phyloP scores from a whole-genome alignment of 768 basidiomycete species.

The Cyathus striatus region DNA sequence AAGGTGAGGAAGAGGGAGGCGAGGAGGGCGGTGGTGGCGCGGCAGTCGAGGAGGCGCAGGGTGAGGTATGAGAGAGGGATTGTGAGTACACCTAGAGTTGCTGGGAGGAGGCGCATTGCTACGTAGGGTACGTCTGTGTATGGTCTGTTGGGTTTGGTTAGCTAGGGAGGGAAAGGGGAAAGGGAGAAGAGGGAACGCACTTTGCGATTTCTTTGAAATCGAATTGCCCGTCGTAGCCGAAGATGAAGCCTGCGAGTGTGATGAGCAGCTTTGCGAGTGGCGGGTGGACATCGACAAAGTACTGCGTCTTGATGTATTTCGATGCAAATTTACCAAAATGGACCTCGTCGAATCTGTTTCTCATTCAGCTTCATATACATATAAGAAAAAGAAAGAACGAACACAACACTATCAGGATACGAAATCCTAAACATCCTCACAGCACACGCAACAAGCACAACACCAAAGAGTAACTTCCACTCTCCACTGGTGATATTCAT shows the following conservation, averaged over 20 bases:
- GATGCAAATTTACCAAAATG: slow-evolving; percentile 97
- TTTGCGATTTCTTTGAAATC: slow-evolving; percentile 98
- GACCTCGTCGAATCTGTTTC: slow-evolving; percentile 88
- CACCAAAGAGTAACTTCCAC: slow-evolving; percentile 63
- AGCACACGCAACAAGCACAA: slow-evolving; percentile 66
- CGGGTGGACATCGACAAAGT: slow-evolving; percentile 95
- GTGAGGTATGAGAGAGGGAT: slow-evolving; percentile 92
- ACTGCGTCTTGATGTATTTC: slow-evolving; percentile 89
- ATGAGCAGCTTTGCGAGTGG: slow-evolving; percentile 95
- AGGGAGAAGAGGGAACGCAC: slow-evolving; percentile 37
- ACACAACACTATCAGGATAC: slow-evolving; percentile 91
- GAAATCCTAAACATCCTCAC: slow-evolving; percentile 87
- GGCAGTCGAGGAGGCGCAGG: slow-evolving; percentile 87
- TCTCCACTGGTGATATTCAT: slow-evolving; percentile 65
- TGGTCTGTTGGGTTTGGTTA: slow-evolving; percentile 35
- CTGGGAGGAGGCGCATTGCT: slow-evolving; percentile 96
- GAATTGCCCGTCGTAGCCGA: slow-evolving; percentile 88
- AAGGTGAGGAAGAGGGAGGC: slow-evolving; percentile 90
- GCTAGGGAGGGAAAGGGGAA: slow-evolving; percentile 2
- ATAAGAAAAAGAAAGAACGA: slow-evolving; percentile 28
- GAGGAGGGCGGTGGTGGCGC: slow-evolving; percentile 87
- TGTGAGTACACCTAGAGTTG: slow-evolving; percentile 81
- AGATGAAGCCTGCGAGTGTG: slow-evolving; percentile 82
- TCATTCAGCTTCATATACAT: slow-evolving; percentile 1
- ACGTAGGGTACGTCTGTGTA: slow-evolving; percentile 92